Evolutionary conservation across 2,329 filamentous ascomycete genomes (phyloP).

Genomic region (Aspergillus fumigatiaffinis): DNA sequence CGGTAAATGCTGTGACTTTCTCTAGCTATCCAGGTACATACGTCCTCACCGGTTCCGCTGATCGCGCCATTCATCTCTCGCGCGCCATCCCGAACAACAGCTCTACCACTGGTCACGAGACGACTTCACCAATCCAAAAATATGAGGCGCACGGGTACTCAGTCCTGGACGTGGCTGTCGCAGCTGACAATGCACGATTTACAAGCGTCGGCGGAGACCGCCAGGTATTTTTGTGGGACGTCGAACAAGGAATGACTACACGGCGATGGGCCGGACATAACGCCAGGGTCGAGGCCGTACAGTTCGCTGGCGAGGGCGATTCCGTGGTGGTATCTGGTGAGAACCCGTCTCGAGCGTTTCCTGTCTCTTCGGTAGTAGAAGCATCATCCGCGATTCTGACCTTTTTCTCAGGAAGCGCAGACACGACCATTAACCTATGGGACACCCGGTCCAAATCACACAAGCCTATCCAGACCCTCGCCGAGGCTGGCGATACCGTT

Average conservation of each 20-base stretch:
- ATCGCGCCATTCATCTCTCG: slow-evolving; percentile 81
- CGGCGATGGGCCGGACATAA: slow-evolving; percentile 70
- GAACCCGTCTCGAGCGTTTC: background rate
- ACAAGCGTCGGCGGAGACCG: slow-evolving; percentile 87
- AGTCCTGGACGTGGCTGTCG: slow-evolving; percentile 74
- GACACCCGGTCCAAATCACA: slow-evolving; percentile 38
- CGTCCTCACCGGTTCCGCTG: slow-evolving; percentile 79
- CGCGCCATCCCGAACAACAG: slow-evolving; percentile 52
- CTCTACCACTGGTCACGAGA: slow-evolving; percentile 29
- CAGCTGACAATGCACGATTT: slow-evolving; percentile 75
- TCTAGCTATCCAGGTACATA: slow-evolving; percentile 70
- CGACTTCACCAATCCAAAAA: slow-evolving; percentile 67
- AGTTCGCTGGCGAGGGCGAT: slow-evolving; percentile 73
- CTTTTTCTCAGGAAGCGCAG: slow-evolving; percentile 37
- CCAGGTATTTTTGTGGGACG: slow-evolving; percentile 91
- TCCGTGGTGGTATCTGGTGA: slow-evolving; percentile 63
- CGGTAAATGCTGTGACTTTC: slow-evolving; percentile 69
- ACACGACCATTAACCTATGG: slow-evolving; percentile 42
- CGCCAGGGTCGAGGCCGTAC: slow-evolving; percentile 71
- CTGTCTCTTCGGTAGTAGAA: background rate
- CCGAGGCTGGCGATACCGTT: slow-evolving; percentile 40
- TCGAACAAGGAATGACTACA: slow-evolving; percentile 71
- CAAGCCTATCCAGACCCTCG: slow-evolving; percentile 42
- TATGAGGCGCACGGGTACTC: slow-evolving; percentile 91
- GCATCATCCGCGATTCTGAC: background rate